These are phyloP conservation scores for Apiospora hydei DNA, from an alignment of 2,329 filamentous ascomycete species.

Conservation along the genomic window DNA sequence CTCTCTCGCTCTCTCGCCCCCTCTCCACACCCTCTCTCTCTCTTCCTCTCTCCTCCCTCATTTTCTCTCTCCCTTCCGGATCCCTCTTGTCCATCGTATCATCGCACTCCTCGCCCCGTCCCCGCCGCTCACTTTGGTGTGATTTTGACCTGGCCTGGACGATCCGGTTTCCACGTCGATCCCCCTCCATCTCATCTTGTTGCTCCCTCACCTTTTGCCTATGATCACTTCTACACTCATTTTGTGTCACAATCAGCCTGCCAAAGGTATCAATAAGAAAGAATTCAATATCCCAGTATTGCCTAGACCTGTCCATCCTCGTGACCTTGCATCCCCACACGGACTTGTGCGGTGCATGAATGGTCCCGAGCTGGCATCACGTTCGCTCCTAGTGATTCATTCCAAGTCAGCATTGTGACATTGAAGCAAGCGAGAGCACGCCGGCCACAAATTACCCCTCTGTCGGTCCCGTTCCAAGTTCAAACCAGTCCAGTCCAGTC, in stretches of 20 bases:
- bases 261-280: constrained; percentile 21
- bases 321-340: constrained; percentile 17
- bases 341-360: constrained; percentile 18
- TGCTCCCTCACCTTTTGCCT: neutral
- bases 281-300: constrained; percentile 21
- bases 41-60: constrained; percentile 24
- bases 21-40: constrained; percentile 20
- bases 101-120: neutral
- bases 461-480: neutral
- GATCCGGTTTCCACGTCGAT: neutral
- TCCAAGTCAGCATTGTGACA: constrained; percentile 20
- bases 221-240: constrained; percentile 7
- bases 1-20: neutral
- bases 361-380: constrained; percentile 18
- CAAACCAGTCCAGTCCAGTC: neutral
- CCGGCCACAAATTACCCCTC: constrained; percentile 10
- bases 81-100: constrained; percentile 4
- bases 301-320: constrained; percentile 17
- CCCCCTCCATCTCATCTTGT: constrained; percentile 8
- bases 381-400: constrained; percentile 19
- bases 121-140: constrained; percentile 5
- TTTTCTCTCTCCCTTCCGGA: neutral
- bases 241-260: constrained; percentile 13
- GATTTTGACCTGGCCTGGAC: constrained; percentile 2
- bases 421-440: constrained; percentile 3